Evolutionary conservation across 768 basidiomycete species (phyloP), one percentile per base, ranked within the genome.

Genomic region (Pleurotus ostreatus): DNA sequence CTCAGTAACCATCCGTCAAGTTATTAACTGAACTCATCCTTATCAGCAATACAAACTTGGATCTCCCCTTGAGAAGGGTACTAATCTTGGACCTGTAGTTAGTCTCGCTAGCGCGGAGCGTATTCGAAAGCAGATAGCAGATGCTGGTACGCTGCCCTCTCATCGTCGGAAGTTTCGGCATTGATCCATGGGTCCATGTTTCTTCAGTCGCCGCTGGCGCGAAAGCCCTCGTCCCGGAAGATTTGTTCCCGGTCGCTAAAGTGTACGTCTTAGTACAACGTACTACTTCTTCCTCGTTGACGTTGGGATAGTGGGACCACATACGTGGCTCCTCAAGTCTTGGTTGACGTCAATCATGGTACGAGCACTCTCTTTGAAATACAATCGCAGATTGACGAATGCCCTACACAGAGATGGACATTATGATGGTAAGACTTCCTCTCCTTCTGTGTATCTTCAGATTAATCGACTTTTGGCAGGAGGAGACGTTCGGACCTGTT

Each of bases 401-500:
- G 22, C 55, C 18, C 39, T 60, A 15, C 58, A 20, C 58, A 92
- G 91, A 78, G 13, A 97, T 98, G 94, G 88, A 93, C 22, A 75
- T 97, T 30, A 97, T 98, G 94, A 92, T 72, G 77, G 94, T 55
- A 8, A 34, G 30, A 34, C 8, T 34, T 18, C 55, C 11, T 23
- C 11, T 26, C 15, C 5, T 18, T 45, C 25, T 12, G 15, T 16
- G 41, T 20, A 23, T 9, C 25, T 20, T n/a, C 26, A 5, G 26
- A 12, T 55, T 6, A 37, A 49, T 64, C 16, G 55, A 11, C 22
- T 49, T 5, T 53, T 18, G 53, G 8, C 58, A 89, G 86, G 86
- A 89, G 70, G 91, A 94, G 71, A 92, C 92, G 0, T 98, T 98
- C 60, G 97, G 97, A 0, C 97, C 97, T 0, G 80, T 97, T 5